phyloP scores from a whole-genome alignment of 345 rosid species.

The Eutrema heterophyllum region DNA sequence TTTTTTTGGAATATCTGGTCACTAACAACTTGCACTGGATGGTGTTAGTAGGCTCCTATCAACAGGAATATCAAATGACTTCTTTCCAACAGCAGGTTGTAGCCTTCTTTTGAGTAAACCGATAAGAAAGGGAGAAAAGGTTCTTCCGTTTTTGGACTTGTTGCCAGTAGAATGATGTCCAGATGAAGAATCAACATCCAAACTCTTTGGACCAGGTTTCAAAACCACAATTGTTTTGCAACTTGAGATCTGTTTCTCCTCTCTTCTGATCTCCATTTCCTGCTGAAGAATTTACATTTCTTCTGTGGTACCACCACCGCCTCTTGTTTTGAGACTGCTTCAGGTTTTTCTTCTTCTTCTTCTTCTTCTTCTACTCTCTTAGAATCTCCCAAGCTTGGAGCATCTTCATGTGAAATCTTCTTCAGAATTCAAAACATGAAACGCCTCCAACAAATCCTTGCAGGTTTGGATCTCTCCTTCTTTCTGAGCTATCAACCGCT shows the following conservation, averaged over 20 bases:
- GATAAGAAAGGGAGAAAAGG: constrained; percentile 35
- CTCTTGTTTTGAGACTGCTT: constrained; percentile 13
- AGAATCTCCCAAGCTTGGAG: constrained; percentile 23
- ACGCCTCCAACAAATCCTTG: constrained; percentile 68
- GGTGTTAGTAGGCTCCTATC: constrained; percentile 6
- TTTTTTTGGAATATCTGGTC: too few species aligned
- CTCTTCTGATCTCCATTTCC: constrained; percentile 42
- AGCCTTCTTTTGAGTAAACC: constrained; percentile 41
- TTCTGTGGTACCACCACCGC: not conserved
- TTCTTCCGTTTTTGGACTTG: constrained; percentile 56
- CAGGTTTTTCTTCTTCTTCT: constrained; percentile 3
- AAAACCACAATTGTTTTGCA: constrained; percentile 61
- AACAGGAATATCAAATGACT: constrained; percentile 41
- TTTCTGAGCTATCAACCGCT: constrained; percentile 58
- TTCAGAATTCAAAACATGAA: constrained; percentile 62
- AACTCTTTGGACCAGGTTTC: constrained; percentile 46
- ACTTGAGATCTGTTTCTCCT: constrained; percentile 48
- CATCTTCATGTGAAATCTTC: constrained; percentile 50
- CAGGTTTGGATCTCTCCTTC: constrained; percentile 42
- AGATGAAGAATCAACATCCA: constrained; percentile 30
- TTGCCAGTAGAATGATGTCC: constrained; percentile 41
- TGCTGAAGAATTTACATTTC: constrained; percentile 41
- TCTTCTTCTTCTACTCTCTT: constrained; percentile 1
- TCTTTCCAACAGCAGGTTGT: constrained; percentile 42
- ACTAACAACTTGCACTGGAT: too few species aligned